Evolutionary conservation across 352 stramenopile species (phyloP).

Genomic region (Pythium scleroteichum): DNA sequence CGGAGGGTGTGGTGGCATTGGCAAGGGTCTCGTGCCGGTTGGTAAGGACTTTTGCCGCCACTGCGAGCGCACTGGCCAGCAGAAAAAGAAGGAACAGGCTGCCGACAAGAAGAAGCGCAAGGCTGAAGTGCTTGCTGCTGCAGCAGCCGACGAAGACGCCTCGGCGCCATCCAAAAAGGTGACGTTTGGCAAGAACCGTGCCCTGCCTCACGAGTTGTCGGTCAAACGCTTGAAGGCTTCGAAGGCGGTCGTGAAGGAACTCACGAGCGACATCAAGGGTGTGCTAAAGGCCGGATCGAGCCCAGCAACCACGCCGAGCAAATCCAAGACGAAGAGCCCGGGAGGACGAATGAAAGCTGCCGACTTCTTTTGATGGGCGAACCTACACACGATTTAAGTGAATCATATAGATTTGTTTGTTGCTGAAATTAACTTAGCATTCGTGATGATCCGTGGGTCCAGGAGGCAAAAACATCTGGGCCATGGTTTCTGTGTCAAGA

Average conservation of each 20-base stretch:
- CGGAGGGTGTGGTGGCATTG: constrained; percentile 59
- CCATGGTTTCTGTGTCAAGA: constrained; percentile 21
- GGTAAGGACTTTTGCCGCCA: constrained; percentile 70
- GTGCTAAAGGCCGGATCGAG: constrained; percentile 61
- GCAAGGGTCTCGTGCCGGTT: constrained; percentile 67
- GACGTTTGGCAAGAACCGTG: constrained; percentile 87
- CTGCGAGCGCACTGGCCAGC: constrained; percentile 65
- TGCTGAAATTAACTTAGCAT: too few species aligned
- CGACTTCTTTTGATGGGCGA: constrained; percentile 62
- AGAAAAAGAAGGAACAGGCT: constrained; percentile 55
- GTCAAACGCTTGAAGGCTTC: constrained; percentile 84
- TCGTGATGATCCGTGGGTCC: too few species aligned
- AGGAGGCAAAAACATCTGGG: constrained; percentile 18
- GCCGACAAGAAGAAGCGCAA: constrained; percentile 65
- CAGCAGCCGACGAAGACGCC: constrained; percentile 32
- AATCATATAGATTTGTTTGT: constrained; percentile 29
- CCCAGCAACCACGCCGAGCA: constrained; percentile 22
- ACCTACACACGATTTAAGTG: constrained; percentile 2
- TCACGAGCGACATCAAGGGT: constrained; percentile 59
- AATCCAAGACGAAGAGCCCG: constrained; percentile 33
- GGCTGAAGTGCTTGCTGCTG: constrained; percentile 39
- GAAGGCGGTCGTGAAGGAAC: constrained; percentile 51
- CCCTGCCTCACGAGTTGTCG: constrained; percentile 72
- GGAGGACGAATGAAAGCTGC: constrained; percentile 64
- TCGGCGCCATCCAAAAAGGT: constrained; percentile 65